Percentiles rank a stretch among this genome's conserved stretches.
phyloP scores from a whole-genome alignment of 2,329 filamentous ascomycete genomes.

The Botrytis pseudocinerea region DNA sequence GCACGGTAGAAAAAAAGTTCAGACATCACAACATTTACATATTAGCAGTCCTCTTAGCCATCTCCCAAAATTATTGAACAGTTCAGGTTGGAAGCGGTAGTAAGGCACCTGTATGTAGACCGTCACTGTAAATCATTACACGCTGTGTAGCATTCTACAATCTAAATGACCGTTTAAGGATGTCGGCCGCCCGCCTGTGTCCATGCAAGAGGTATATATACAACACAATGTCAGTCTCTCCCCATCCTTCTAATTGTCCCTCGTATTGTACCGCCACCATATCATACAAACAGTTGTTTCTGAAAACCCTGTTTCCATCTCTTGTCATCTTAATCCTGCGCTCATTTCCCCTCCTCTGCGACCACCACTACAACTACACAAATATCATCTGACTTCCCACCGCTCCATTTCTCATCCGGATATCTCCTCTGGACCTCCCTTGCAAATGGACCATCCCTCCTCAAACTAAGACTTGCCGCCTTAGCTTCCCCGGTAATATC shows the following conservation, averaged over 20 bases:
- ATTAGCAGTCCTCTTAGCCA: not conserved
- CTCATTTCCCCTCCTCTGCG: constrained; percentile 56
- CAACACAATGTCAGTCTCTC: not conserved
- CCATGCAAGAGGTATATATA: constrained; percentile 8
- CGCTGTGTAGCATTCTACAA: constrained; percentile 16
- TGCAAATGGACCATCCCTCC: constrained; percentile 87
- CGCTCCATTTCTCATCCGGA: constrained; percentile 81
- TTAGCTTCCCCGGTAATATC: constrained; percentile 83
- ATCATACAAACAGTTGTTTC: not conserved
- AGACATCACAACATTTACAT: not conserved
- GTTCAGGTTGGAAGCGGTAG: not conserved
- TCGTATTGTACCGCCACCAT: not conserved
- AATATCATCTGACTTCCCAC: constrained; percentile 95
- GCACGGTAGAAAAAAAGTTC: not conserved
- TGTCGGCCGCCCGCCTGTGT: not conserved
- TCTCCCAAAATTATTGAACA: not conserved
- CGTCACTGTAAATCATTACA: not conserved
- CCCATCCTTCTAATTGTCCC: not conserved
- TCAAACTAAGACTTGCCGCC: constrained; percentile 75
- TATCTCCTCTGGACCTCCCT: constrained; percentile 89
- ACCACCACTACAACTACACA: constrained; percentile 80
- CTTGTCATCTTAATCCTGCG: not conserved
- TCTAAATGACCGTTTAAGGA: constrained; percentile 14
- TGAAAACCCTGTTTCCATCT: not conserved
- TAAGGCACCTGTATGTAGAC: too few species aligned